Percentiles rank a stretch among this genome's conserved stretches.
Evolutionary conservation across 2,329 filamentous ascomycete genomes (phyloP).

Genomic region (Ascochyta fabae): DNA sequence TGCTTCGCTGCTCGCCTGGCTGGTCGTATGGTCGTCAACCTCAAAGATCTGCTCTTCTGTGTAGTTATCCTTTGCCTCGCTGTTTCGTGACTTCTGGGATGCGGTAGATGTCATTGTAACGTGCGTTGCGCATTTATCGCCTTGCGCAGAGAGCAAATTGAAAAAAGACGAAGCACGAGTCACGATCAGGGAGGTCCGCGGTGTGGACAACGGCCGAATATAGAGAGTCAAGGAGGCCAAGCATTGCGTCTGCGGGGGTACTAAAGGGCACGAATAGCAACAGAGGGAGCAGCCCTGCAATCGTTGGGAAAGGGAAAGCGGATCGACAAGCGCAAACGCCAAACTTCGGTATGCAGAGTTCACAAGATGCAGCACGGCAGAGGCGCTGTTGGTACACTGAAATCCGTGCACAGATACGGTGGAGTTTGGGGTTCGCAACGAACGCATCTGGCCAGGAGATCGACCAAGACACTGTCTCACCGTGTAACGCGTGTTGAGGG

Average conservation of each 20-base stretch:
- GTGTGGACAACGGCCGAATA: slow-evolving; percentile 15
- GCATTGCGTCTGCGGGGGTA: slow-evolving; percentile 8
- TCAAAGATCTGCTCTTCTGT: slow-evolving; percentile 20
- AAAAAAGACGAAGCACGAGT: not conserved
- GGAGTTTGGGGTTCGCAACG: not conserved
- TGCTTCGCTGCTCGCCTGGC: slow-evolving; percentile 5
- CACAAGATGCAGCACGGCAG: slow-evolving; percentile 5
- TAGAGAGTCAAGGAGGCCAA: slow-evolving; percentile 12
- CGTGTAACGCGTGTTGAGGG: not conserved
- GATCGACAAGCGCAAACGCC: slow-evolving; percentile 15
- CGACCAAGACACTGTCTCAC: not conserved
- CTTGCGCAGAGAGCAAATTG: not conserved
- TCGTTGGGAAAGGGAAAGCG: slow-evolving; percentile 4
- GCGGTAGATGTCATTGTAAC: slow-evolving; percentile 15
- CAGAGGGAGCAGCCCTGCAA: not conserved
- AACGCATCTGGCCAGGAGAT: not conserved
- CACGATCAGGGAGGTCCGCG: not conserved
- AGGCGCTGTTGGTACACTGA: slow-evolving; percentile 6
- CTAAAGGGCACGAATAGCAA: slow-evolving; percentile 16
- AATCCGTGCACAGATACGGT: not conserved
- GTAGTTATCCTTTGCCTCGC: slow-evolving; percentile 11
- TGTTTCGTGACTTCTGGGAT: slow-evolving; percentile 5
- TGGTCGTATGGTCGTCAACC: slow-evolving; percentile 12
- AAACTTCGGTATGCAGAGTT: slow-evolving; percentile 1
- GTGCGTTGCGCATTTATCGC: not conserved